These are phyloP conservation scores for Whalleya microplaca DNA, from an alignment of 2,329 filamentous ascomycete genomes.

Conservation along the genomic window DNA sequence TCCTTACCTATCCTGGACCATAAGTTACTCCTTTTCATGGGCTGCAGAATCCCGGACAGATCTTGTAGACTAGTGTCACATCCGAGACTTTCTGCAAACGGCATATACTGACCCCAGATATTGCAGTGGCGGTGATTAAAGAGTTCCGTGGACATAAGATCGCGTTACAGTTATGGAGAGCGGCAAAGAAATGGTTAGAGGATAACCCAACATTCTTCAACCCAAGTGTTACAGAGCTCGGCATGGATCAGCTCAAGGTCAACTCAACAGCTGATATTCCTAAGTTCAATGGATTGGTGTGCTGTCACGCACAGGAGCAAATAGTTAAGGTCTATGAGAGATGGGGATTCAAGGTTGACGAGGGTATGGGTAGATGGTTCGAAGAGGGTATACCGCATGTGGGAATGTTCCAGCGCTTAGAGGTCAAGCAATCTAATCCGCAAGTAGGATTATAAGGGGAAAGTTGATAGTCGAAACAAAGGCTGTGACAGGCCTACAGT, in stretches of 20 bases:
- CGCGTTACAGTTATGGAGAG: slow-evolving; percentile 67
- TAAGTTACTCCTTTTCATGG: not conserved
- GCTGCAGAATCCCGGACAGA: not conserved
- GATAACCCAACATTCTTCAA: slow-evolving; percentile 62
- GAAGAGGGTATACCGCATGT: slow-evolving; percentile 87
- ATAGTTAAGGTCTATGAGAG: slow-evolving; percentile 68
- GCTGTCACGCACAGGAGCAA: slow-evolving; percentile 76
- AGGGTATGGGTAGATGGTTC: slow-evolving; percentile 74
- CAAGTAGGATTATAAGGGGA: slow-evolving; percentile 12
- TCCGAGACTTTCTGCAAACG: not conserved
- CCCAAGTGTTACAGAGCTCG: slow-evolving; percentile 49
- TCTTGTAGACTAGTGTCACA: not conserved
- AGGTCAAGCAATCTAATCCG: slow-evolving; percentile 32
- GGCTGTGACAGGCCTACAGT: not conserved
- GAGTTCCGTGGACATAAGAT: slow-evolving; percentile 69
- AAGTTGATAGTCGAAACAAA: not conserved
- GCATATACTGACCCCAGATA: not conserved
- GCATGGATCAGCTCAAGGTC: slow-evolving; percentile 49
- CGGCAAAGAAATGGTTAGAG: slow-evolving; percentile 69
- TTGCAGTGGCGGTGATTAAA: slow-evolving; percentile 65
- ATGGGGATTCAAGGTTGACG: slow-evolving; percentile 75
- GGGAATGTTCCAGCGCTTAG: slow-evolving; percentile 72
- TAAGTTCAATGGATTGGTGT: slow-evolving; percentile 74
- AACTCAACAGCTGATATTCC: slow-evolving; percentile 47
- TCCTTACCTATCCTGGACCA: not conserved